phyloP scores from a whole-genome alignment of 805 yeast genomes.

The Tetrapisispora fleetii region DNA sequence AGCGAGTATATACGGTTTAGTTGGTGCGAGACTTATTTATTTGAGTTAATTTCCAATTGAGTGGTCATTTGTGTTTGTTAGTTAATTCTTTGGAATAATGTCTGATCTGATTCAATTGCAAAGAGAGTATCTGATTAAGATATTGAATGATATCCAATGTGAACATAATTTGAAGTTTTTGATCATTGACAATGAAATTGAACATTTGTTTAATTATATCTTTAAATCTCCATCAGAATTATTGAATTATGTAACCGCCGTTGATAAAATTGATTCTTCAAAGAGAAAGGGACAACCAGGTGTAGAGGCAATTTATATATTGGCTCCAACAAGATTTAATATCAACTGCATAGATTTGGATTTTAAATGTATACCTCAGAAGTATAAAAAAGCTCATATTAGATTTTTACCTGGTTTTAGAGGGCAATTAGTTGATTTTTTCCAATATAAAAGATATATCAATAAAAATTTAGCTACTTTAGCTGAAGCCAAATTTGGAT shows the following conservation, averaged over 20 bases:
- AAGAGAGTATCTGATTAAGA: not conserved
- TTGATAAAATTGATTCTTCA: constrained; percentile 50
- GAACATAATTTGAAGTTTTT: constrained; percentile 39
- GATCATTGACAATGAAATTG: constrained; percentile 49
- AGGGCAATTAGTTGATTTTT: constrained; percentile 20
- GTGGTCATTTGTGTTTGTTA: no score
- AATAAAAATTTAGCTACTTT: constrained; percentile 26
- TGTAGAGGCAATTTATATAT: constrained; percentile 70
- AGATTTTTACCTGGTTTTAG: constrained; percentile 57
- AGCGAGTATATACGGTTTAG: no score
- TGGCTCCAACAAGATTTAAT: constrained; percentile 59
- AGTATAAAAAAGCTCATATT: constrained; percentile 67
- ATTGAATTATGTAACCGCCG: constrained; percentile 47
- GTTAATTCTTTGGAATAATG: not conserved
- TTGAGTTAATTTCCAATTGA: no score
- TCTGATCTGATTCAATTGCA: constrained; percentile 2
- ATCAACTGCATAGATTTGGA: constrained; percentile 75
- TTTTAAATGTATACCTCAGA: constrained; percentile 48
- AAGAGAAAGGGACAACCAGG: constrained; percentile 51
- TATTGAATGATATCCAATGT: constrained; percentile 30
- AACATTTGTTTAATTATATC: constrained; percentile 37
- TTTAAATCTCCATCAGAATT: constrained; percentile 35
- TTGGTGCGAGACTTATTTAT: no score
- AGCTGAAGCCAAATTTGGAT: constrained; percentile 37
- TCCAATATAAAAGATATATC: constrained; percentile 25